Evolutionary conservation across 192 early-diverging fungal species (phyloP), one percentile per base, ranked within the genome.

Genomic region (Martensiomyces pterosporus): DNA sequence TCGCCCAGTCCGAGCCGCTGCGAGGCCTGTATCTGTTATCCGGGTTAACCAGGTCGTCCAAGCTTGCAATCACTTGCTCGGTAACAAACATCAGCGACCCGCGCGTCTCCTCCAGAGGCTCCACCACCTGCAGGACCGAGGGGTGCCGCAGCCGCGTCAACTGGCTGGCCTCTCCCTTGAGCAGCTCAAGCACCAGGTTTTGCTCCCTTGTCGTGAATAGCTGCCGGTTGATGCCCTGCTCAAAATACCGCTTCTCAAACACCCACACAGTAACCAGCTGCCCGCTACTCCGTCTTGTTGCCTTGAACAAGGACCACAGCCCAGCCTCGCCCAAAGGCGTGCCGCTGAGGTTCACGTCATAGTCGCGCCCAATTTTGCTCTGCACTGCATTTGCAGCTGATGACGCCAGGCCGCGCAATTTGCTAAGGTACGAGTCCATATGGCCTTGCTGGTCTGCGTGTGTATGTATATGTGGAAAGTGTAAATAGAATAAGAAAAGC

Each of bases 91-190:
- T 79, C 22, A 87, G 69, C 1, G 79, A 65, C 22, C 75, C 60
- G 24, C 85, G 75, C 4, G 82, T 79, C 46, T 87, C 83, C 23
- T 81, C 79, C 14, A 89, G 55, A 3, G 88, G 82, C 47, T 90
- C 90, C 6, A 83, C 78, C 23, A 90, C 80, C 51, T 85, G 82
- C 23, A 92, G 53, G 40, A 92, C 68, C 21, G 77, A 78, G 10
- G 90, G 90, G 55, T 92, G 90, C 36, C 90, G 78, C 39, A 92
- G 57, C 14, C 85, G 79, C 14, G 87, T 59, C 3, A 90, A 57
- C 59, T 87, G 78, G 9, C 79, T 69, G 0, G 78, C 87, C 78
- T 86, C 83, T 47, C 63, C 75, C 51, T 80, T 81, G 22, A 87
- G 58, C 18, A 76, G 53, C 26, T 79, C 76, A 15, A 81, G 62